A percentile compares a stretch with the other conserved stretches of the same genome.
phyloP scores from a whole-genome alignment of 192 early-diverging fungal genomes.

The Podila epicladia region DNA sequence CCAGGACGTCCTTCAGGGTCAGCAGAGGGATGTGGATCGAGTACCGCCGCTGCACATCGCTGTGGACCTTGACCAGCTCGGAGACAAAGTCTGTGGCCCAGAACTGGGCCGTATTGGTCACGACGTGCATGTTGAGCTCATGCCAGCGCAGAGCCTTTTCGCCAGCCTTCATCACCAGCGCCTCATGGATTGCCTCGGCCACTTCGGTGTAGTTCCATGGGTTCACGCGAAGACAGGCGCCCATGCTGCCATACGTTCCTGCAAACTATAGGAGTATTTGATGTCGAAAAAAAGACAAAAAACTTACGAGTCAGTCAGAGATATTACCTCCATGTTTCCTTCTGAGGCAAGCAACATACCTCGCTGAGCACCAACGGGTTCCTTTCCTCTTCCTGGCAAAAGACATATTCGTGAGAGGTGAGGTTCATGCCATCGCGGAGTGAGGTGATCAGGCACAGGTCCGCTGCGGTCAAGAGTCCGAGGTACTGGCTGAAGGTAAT shows the following conservation, averaged over 20 bases:
- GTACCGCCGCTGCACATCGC: conserved; percentile 58
- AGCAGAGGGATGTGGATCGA: conserved; percentile 59
- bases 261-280: conserved; percentile 70
- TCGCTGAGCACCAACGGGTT: conserved; percentile 92
- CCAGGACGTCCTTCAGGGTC: conserved; percentile 27
- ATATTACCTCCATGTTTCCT: too few species aligned
- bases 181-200: conserved; percentile 90
- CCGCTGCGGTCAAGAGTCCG: conserved; percentile 88
- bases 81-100: conserved; percentile 73
- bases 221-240: conserved; percentile 89
- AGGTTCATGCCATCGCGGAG: conserved; percentile 98
- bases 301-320: too few species aligned
- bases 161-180: conserved; percentile 79
- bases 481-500: conserved; percentile 92
- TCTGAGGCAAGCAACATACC: conserved; percentile 24
- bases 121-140: conserved; percentile 71
- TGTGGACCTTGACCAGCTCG: conserved; percentile 62
- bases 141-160: conserved; percentile 83
- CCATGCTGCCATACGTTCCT: conserved; percentile 92
- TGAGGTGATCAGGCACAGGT: conserved; percentile 89
- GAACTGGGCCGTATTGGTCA: conserved; percentile 73
- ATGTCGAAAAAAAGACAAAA: too few species aligned
- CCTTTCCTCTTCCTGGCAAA: conserved; percentile 86
- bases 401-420: conserved; percentile 92
- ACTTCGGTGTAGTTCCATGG: conserved; percentile 95